Percentiles rank a stretch among this genome's conserved stretches.
Evolutionary conservation across 345 rosid species (phyloP).

Genomic region (Citrus cavaleriei): DNA sequence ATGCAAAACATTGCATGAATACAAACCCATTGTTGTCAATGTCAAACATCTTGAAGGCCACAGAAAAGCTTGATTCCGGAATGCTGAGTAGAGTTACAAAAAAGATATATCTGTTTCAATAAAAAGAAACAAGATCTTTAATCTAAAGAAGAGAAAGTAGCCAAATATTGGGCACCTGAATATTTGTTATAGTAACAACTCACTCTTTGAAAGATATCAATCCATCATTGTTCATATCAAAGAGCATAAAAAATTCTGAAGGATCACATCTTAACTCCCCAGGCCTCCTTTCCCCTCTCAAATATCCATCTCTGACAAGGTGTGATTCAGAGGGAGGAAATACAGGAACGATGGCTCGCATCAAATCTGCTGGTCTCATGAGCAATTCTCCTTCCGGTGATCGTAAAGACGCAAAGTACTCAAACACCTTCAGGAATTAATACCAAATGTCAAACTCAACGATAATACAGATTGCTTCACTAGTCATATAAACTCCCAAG

Average conservation of each 20-base stretch:
- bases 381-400: slow-evolving; percentile 60
- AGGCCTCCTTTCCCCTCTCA: slow-evolving; percentile 84
- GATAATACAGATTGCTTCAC: background rate
- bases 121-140: slow-evolving; percentile 5
- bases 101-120: slow-evolving; percentile 76
- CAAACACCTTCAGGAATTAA: slow-evolving; percentile 55
- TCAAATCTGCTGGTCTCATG: slow-evolving; percentile 84
- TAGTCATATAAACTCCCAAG: background rate
- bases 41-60: slow-evolving; percentile 94
- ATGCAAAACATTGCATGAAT: background rate
- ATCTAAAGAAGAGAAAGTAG: background rate
- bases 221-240: slow-evolving; percentile 79
- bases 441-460: background rate
- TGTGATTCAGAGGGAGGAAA: slow-evolving; percentile 94
- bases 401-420: slow-evolving; percentile 71
- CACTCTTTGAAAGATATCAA: slow-evolving; percentile 91
- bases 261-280: slow-evolving; percentile 77
- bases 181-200: slow-evolving; percentile 20
- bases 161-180: background rate
- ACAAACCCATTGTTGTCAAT: slow-evolving; percentile 73
- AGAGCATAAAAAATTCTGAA: slow-evolving; percentile 85
- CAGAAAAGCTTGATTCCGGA: slow-evolving; percentile 81
- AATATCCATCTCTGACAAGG: slow-evolving; percentile 80
- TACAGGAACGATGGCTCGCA: slow-evolving; percentile 92
- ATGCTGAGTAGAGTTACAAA: slow-evolving; percentile 85